Base-by-base conservation (phyloP, 345 rosid species). In the Pistacia vera region DNA sequence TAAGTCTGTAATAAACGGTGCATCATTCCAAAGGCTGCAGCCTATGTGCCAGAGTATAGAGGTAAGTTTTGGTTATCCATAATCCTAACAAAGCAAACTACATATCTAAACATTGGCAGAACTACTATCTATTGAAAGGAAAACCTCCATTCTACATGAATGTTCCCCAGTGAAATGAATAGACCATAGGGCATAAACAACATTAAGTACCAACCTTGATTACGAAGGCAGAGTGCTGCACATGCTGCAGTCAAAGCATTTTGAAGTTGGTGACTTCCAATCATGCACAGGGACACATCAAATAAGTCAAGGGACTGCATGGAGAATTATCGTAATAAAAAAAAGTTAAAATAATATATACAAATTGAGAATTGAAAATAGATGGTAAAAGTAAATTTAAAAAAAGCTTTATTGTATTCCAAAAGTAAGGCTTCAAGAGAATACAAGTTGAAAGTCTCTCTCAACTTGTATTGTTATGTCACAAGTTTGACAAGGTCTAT, bases 221-320 rank as follows among this genome's bases (percentile, higher is more conserved):
- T 68, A 4, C 90, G 89, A 51, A 96, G 97, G 83, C 90, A 90
- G 22, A 96, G 92, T 20, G 91, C 90, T 0, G 84, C 77, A 25
- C 91, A 93, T 71, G 89, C 78, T 59, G 99, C 99, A 41, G 93
- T 92, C 28, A 81, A 82, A 22, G 97, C 99, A 84, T 96, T 96
- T 30, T 85, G 97, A 77, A 96, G 92, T 86, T 96, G 98, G 83
- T 96, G 99, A 74, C 73, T 82, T 80, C 99, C 98, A 73, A 90
- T 90, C 93, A 96, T 87, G 77, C 78, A 81, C 66, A 93, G 73
- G 62, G 84, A 86, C 55, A 96, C 75, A 77, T 88, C 92, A 81
- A 77, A 66, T 82, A 96, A 83, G 86, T 89, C 83, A 59, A 82
- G 70, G 61, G 72, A 84, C 99, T 96, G 92, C 85, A 62, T 61